A percentile compares a stretch with the other conserved stretches of the same genome.
phyloP scores from a whole-genome alignment of 192 early-diverging fungal genomes.

The Coemansia pectinata region DNA sequence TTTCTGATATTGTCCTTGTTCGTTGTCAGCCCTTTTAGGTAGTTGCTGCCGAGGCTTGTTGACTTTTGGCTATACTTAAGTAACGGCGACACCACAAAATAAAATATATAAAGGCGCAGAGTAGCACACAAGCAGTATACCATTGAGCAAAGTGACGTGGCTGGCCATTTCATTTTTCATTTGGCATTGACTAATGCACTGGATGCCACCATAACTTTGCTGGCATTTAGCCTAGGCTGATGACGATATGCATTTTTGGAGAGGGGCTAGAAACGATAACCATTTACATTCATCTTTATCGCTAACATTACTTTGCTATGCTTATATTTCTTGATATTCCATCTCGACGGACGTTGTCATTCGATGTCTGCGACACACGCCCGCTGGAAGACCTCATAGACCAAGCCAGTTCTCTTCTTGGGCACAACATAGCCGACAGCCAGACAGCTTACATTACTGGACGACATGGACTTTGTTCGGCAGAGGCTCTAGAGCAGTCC shows the following conservation, averaged over 20 bases:
- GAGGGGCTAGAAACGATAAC: background rate
- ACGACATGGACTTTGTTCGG: slow-evolving; percentile 22
- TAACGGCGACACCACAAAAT: too few species aligned
- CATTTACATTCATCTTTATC: background rate
- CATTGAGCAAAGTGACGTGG: background rate
- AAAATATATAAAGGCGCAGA: too few species aligned
- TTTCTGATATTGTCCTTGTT: too few species aligned
- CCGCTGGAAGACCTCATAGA: slow-evolving; percentile 27
- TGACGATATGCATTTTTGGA: background rate
- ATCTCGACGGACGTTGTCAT: slow-evolving; percentile 8
- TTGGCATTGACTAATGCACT: background rate
- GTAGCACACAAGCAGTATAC: background rate
- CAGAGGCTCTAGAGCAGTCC: slow-evolving; percentile 12
- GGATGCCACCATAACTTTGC: background rate
- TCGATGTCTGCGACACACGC: slow-evolving; percentile 21
- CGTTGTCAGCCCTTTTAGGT: too few species aligned
- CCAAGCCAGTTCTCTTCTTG: slow-evolving; percentile 14
- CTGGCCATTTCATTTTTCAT: background rate
- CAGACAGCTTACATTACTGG: slow-evolving; percentile 26
- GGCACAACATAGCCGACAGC: background rate
- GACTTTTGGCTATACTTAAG: too few species aligned
- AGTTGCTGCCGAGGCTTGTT: too few species aligned
- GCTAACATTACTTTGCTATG: slow-evolving; percentile 12
- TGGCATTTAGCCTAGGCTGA: background rate
- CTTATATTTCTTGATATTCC: slow-evolving; percentile 34